Conservation (phyloP, 2,329 filamentous ascomycete species). For the Alternaria gansuensis region DNA sequence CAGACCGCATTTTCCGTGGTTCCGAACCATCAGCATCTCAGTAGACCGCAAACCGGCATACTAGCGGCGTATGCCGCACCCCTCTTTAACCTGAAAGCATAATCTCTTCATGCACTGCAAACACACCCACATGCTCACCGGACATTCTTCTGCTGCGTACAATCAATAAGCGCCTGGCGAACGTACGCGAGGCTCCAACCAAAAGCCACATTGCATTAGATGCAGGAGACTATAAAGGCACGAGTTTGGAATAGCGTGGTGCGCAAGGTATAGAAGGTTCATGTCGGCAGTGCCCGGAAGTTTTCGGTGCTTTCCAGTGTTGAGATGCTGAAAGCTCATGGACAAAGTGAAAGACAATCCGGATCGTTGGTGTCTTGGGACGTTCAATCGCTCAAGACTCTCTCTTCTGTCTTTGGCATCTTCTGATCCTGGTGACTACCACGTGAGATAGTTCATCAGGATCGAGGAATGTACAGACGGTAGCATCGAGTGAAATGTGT, state of each 20-base stretch:
- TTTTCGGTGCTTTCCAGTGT: conserved; percentile 7
- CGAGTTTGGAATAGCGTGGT: background rate
- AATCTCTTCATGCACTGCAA: background rate
- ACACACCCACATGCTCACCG: background rate
- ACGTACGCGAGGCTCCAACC: background rate
- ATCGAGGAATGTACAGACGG: background rate
- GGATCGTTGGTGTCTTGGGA: conserved; percentile 2
- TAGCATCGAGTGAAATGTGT: background rate
- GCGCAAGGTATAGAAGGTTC: background rate
- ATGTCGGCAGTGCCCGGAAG: background rate
- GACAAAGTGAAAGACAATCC: background rate
- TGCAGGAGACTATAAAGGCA: background rate
- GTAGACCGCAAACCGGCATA: background rate
- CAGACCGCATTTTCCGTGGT: conserved; percentile 7
- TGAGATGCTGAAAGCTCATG: conserved; percentile 1
- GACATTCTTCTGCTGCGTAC: background rate
- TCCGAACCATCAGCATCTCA: conserved; percentile 5
- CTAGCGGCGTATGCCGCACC: conserved; percentile 6
- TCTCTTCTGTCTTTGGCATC: conserved; percentile 1
- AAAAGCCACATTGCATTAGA: background rate
- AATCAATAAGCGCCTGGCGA: background rate
- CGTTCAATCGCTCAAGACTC: background rate
- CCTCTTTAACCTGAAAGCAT: conserved; percentile 6
- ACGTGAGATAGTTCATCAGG: background rate
- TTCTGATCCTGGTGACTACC: background rate